A percentile compares a stretch with the other conserved stretches of the same genome.
These are phyloP conservation scores for Collariella sp. DNA, from an alignment of 495 filamentous ascomycete genomes.

Conservation along the genomic window DNA sequence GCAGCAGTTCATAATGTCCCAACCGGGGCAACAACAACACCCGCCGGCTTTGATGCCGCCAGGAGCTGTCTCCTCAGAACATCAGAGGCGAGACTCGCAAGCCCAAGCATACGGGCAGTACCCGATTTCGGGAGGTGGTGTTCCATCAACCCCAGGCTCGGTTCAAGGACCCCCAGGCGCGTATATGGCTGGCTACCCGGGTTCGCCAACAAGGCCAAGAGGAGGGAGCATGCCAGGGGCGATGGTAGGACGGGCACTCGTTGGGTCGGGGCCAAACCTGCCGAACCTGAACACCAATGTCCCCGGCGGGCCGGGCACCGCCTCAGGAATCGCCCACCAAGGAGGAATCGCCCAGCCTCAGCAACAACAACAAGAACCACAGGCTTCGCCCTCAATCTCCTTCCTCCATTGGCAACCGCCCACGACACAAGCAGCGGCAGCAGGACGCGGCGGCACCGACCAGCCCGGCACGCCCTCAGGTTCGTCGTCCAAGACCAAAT, in stretches of 20 bases:
- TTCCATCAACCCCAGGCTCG: slow-evolving; percentile 40
- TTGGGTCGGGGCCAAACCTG: slow-evolving; percentile 18
- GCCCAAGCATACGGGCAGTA: slow-evolving; percentile 35
- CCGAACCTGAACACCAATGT: slow-evolving; percentile 31
- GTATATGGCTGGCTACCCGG: slow-evolving; percentile 27
- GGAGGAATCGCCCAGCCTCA: slow-evolving; percentile 27
- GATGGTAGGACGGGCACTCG: slow-evolving; percentile 14
- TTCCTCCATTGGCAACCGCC: slow-evolving; percentile 93
- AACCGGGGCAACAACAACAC: slow-evolving; percentile 38
- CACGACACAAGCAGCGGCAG: slow-evolving; percentile 46
- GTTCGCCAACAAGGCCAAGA: slow-evolving; percentile 36
- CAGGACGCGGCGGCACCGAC: slow-evolving; percentile 41
- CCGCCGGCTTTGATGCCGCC: slow-evolving; percentile 46
- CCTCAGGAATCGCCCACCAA: slow-evolving; percentile 22
- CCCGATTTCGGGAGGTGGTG: slow-evolving; percentile 29
- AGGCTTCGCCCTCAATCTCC: slow-evolving; percentile 59
- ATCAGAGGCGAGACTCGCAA: slow-evolving; percentile 39
- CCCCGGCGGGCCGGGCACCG: slow-evolving; percentile 17
- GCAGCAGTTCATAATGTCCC: slow-evolving; percentile 58
- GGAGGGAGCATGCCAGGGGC: slow-evolving; percentile 34
- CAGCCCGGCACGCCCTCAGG: slow-evolving; percentile 58
- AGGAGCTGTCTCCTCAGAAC: slow-evolving; percentile 38
- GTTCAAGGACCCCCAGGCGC: slow-evolving; percentile 31
- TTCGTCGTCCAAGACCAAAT: slow-evolving; percentile 49
- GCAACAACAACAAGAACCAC: slow-evolving; percentile 34